Evolutionary conservation across 345 rosid species (phyloP).

Genomic region (Eucalyptus guilfoylei): DNA sequence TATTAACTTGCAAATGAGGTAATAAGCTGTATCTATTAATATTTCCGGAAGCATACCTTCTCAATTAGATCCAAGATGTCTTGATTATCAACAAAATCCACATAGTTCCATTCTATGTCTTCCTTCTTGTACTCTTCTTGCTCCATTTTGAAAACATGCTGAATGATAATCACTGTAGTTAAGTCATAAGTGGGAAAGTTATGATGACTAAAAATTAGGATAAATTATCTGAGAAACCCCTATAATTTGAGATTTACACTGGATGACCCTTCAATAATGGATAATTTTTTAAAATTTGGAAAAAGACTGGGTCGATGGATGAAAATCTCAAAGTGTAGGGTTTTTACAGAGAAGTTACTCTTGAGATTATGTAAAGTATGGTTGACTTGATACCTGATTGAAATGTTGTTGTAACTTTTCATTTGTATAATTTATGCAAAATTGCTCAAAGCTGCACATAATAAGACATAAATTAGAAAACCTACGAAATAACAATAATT

Average conservation of each 20-base stretch:
- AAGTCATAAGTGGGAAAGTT: conserved; percentile 8
- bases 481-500: not conserved
- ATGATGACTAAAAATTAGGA: not conserved
- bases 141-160: conserved; percentile 93
- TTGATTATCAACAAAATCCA: conserved; percentile 83
- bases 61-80: conserved; percentile 84
- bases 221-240: not conserved
- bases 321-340: not conserved
- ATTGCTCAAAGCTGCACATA: conserved; percentile 74
- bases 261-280: not conserved
- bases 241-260: not conserved
- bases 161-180: conserved; percentile 8
- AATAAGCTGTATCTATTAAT: not conserved
- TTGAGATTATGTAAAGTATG: not conserved
- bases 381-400: conserved; percentile 68
- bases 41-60: conserved; percentile 32
- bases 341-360: not conserved
- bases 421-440: conserved; percentile 86
- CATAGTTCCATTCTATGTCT: conserved; percentile 84
- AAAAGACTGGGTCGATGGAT: not conserved
- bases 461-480: not conserved
- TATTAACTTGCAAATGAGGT: not conserved
- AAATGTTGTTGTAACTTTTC: conserved; percentile 97
- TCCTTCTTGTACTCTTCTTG: conserved; percentile 64
- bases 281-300: conserved; percentile 5